Percentiles rank a stretch among this genome's conserved stretches.
These are phyloP conservation scores for Halenospora varia DNA, from an alignment of 495 filamentous ascomycete genomes.

Conservation along the genomic window DNA sequence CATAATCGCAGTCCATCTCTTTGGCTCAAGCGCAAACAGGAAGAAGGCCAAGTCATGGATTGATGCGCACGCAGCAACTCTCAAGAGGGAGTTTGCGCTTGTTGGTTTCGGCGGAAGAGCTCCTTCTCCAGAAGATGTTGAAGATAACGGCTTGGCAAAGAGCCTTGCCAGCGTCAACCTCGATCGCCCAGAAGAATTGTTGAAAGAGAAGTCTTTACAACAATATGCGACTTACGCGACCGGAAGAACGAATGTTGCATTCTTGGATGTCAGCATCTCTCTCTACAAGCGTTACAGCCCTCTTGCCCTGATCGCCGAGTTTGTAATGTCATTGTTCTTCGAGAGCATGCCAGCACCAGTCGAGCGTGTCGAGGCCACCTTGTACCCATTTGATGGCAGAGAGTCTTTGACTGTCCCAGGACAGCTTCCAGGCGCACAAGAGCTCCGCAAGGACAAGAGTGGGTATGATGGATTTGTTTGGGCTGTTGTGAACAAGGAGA, in stretches of 20 bases:
- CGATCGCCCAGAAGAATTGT: constrained; percentile 43
- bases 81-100: constrained; percentile 81
- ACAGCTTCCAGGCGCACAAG: constrained; percentile 48
- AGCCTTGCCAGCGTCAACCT: constrained; percentile 29
- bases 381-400: constrained; percentile 88
- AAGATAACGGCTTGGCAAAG: constrained; percentile 36
- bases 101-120: constrained; percentile 66
- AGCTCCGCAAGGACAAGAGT: constrained; percentile 63
- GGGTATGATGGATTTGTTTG: constrained; percentile 88
- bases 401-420: constrained; percentile 68
- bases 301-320: constrained; percentile 63
- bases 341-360: constrained; percentile 63
- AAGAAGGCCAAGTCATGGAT: constrained; percentile 79
- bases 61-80: constrained; percentile 60
- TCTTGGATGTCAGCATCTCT: constrained; percentile 76
- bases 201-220: constrained; percentile 79
- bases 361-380: constrained; percentile 68
- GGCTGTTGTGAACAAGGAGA: constrained; percentile 91
- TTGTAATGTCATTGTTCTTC: constrained; percentile 68
- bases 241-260: constrained; percentile 89
- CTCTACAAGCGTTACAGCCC: constrained; percentile 91
- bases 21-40: constrained; percentile 78
- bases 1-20: constrained; percentile 73
- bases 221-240: constrained; percentile 91
- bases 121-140: constrained; percentile 38